These are phyloP conservation scores for Dactylellina parvicollis DNA, from an alignment of 2,329 filamentous ascomycete genomes.

Conservation along the genomic window DNA sequence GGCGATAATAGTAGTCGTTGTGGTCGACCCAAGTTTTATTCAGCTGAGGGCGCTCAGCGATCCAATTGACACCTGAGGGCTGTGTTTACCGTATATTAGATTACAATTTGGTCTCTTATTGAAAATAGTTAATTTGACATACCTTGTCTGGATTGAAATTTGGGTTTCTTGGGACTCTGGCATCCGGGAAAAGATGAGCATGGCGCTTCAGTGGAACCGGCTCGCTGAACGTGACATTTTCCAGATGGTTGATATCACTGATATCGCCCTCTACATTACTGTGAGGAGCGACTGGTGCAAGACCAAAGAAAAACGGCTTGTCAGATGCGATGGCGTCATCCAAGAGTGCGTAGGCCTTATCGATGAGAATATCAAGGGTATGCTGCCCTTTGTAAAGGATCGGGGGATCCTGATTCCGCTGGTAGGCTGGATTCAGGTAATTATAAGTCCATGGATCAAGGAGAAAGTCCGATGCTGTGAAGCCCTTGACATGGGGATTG, in stretches of 20 bases:
- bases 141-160: constrained; percentile 74
- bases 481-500: constrained; percentile 68
- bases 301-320: constrained; percentile 73
- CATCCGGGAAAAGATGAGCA: constrained; percentile 70
- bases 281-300: constrained; percentile 75
- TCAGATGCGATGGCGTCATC: constrained; percentile 68
- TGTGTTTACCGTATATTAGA: constrained; percentile 41
- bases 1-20: constrained; percentile 67
- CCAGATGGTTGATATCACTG: constrained; percentile 56
- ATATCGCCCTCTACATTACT: constrained; percentile 64
- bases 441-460: constrained; percentile 75
- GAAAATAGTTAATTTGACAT: constrained; percentile 35
- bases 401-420: constrained; percentile 69
- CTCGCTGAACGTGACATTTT: constrained; percentile 61
- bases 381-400: constrained; percentile 68
- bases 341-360: constrained; percentile 70
- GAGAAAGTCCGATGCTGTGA: constrained; percentile 70
- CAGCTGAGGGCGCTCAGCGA: constrained; percentile 63
- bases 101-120: neutral
- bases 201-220: constrained; percentile 72
- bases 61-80: constrained; percentile 65
- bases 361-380: constrained; percentile 69
- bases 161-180: constrained; percentile 69
- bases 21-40: constrained; percentile 63
- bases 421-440: constrained; percentile 73